Conservation (phyloP, 23 red algal species). For the Gracilaria caudata region DNA sequence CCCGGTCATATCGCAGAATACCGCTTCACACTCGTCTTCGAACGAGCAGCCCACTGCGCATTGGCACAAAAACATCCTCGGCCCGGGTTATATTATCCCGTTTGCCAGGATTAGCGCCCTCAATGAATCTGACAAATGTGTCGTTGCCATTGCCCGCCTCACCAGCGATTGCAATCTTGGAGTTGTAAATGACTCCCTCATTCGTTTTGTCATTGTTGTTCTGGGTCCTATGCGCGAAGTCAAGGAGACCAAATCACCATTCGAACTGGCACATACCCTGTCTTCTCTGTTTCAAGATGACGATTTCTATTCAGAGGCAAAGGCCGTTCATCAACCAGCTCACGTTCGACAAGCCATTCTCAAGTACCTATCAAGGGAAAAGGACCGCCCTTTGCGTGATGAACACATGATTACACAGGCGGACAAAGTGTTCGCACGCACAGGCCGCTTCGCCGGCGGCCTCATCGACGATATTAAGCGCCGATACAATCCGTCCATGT, state of each 20-base stretch:
- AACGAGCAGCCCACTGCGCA: constrained; percentile 27
- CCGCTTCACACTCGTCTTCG: neutral
- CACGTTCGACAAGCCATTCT: constrained; percentile 73
- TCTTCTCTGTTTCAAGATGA: constrained; percentile 88
- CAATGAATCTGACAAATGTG: constrained; percentile 11
- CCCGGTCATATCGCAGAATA: neutral
- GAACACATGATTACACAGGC: constrained; percentile 27
- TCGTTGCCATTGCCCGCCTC: constrained; percentile 78
- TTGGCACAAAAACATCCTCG: constrained; percentile 88
- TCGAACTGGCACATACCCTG: constrained; percentile 80
- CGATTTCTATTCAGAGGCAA: constrained; percentile 81
- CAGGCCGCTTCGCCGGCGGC: constrained; percentile 73
- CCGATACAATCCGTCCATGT: constrained; percentile 63
- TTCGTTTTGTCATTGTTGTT: constrained; percentile 84
- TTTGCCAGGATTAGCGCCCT: constrained; percentile 64
- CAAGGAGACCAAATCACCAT: constrained; percentile 64
- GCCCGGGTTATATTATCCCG: constrained; percentile 84
- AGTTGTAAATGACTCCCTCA: constrained; percentile 82
- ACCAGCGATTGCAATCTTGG: constrained; percentile 72
- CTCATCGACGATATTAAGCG: constrained; percentile 69
- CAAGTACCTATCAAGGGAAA: constrained; percentile 67
- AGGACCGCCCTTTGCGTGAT: constrained; percentile 44
- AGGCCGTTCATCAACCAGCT: constrained; percentile 21
- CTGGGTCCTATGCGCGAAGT: constrained; percentile 68
- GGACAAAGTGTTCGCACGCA: constrained; percentile 70